Evolutionary conservation across 2,329 filamentous ascomycete genomes (phyloP).

Genomic region (Verticillium klebahnii): DNA sequence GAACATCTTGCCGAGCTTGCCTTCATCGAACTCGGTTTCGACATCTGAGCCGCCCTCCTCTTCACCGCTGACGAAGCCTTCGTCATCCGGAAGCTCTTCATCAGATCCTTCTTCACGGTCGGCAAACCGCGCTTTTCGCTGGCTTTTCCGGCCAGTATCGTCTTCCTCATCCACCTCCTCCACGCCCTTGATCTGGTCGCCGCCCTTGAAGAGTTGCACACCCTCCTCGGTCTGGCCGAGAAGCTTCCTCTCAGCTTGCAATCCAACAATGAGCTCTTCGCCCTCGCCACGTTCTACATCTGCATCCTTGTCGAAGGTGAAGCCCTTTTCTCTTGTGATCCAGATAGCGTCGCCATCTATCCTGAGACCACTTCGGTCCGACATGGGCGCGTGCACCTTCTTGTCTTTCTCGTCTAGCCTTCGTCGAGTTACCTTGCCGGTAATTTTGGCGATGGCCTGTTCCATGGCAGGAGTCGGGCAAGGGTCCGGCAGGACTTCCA

Average conservation of each 20-base stretch:
- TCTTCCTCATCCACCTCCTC: slow-evolving; percentile 44
- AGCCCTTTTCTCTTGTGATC: slow-evolving; percentile 66
- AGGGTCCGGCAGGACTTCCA: slow-evolving; percentile 87
- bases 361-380: slow-evolving; percentile 90
- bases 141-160: slow-evolving; percentile 57
- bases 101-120: slow-evolving; percentile 48
- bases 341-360: slow-evolving; percentile 98
- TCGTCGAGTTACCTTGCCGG: slow-evolving; percentile 74
- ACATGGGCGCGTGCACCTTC: slow-evolving; percentile 94
- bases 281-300: slow-evolving; percentile 80
- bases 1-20: slow-evolving; percentile 58
- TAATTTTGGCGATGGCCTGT: slow-evolving; percentile 76
- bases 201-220: slow-evolving; percentile 79
- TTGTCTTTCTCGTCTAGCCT: slow-evolving; percentile 95
- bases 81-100: slow-evolving; percentile 38
- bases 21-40: slow-evolving; percentile 54
- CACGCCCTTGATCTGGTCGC: slow-evolving; percentile 59
- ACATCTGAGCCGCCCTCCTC: slow-evolving; percentile 45
- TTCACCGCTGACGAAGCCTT: slow-evolving; percentile 51
- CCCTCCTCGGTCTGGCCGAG: slow-evolving; percentile 80
- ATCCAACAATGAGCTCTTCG: slow-evolving; percentile 86
- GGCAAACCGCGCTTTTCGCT: slow-evolving; percentile 53
- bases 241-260: slow-evolving; percentile 77
- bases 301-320: slow-evolving; percentile 67
- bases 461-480: slow-evolving; percentile 93